Evolutionary conservation across 768 basidiomycete species (phyloP), one percentile per base, ranked within the genome.

Genomic region (Russula foetens): DNA sequence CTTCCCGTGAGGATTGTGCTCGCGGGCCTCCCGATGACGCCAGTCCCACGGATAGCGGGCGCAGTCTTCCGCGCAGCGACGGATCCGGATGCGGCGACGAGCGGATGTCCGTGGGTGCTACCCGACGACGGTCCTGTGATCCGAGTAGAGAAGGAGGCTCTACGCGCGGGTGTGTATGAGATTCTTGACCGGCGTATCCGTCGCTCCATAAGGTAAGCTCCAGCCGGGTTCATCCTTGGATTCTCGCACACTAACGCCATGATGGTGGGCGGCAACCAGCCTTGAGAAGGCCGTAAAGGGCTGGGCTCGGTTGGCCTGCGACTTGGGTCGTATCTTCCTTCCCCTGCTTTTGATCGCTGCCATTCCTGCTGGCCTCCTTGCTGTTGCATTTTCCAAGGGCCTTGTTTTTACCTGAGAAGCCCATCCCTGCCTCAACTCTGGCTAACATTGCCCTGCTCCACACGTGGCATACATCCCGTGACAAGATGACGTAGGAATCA

Each of bases 11-110:
- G 57, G 21, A 8, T 68, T 0, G 24, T 70, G 17, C 58, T 74
- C 12, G 69, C 69, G 0, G 74, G 73, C 2, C 50, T 71, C 21
- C 72, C 72, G 11, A 9, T 70, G 26, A 67, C 68, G 4, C 72
- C 72, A 15, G 48, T 74, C 5, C 50, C 58, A 3, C 70, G 72
- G 15, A 68, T 75, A 35, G 72, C 71, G 2, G 70, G 65, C 17
- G 69, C 73, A 0, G 68, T 73, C 51, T 63, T 74, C 62, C 65
- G 62, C 39, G 70, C 71, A 2, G 65, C 72, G 46, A 65, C 63
- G 19, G 70, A 72, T 44, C 60, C 68, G 15, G 64, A 70, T 33
- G 31, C 33, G 8, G 45, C 60, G 38, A 70, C 71, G 41, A 68
- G 60, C 29, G 72, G 70, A 3, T 63, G 63, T 21, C 67, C 68